Base-by-base conservation (phyloP, 2,329 filamentous ascomycete species). In the Truncatella angustata region DNA sequence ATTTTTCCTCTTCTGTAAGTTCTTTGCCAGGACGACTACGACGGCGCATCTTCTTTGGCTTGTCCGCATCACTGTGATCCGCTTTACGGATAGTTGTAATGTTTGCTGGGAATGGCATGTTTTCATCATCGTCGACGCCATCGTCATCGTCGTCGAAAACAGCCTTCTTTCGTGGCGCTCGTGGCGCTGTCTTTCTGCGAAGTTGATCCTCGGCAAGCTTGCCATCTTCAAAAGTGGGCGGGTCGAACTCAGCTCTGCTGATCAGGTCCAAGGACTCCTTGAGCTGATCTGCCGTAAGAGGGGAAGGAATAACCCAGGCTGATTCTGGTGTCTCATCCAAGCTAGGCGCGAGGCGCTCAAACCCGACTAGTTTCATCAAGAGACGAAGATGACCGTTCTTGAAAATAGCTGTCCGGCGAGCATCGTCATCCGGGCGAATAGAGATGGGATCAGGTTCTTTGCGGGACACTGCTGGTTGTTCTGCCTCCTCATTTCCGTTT, bases 311-410 rank as follows among this genome's bases (percentile, higher is more conserved):
- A 39, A 89, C 73, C 94, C 94, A 97, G 1, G 78, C 75, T 2
- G 88, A 86, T 53, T 93, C 88, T 1, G 81, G 78, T 3, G 89
- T 86, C 63, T 96, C 90, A 37, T 91, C 86, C 3, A 77, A 62
- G 0, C 68, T 69, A 1, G 77, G 73, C 0, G 71, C 69, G 7
- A 79, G 68, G 4, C 86, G 79, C 61, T 87, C 78, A 55, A 95
- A 82, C 1, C 88, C 89, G 16, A 87, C 77, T 0, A 94, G 77
- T 1, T 78, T 86, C 81, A 97, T 87, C 3, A 99, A 80, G 2
- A 97, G 83, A 30, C 92, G 87, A 2, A 97, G 79, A 62, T 93
- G 87, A 9, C 89, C 86, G 68, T 97, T 95, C 65, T 91, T 95
- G 75, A 95, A 95, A 71, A 96, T 85, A 23, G 90, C 87, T 20